Base-by-base conservation (phyloP, 2,329 filamentous ascomycete species). In the Rutstroemia sydowiana region DNA sequence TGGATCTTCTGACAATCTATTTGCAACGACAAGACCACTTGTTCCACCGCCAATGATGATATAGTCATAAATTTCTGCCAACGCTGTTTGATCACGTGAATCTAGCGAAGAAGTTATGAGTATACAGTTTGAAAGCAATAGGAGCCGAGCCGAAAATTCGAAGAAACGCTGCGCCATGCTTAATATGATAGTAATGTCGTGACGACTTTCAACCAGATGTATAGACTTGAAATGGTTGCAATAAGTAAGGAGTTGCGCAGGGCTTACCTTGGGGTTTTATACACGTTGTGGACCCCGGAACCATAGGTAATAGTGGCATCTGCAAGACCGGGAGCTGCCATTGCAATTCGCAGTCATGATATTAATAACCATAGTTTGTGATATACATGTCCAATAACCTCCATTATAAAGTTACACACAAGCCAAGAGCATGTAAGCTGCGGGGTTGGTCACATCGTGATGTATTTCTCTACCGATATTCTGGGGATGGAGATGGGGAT, bases 1-100 rank as follows among this genome's bases (percentile, higher is more conserved):
- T 16, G 62, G 57, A 53, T 71, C 64, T 53, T 71, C 69, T 16
- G 61, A 65, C 14, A 74, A 63, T 2, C 71, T 67, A 34, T 64
- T 62, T 4, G 71, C 72, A 7, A 73, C 59, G 1, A 69, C 64
- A 4, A 49, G 18, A 36, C 37, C 46, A 14, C 36, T 41, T 26
- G 46, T 48, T 21, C 37, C 46, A 32, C 46, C 46, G 16, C 37
- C 46, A 32, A 48, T 28, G 14, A 48, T 48, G 13, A 48, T 42
- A 34, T 41, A 42, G 28, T 48, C 36, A 23, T 48, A 48, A 39
- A 55, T 48, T 3, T 39, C n/a, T 30, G 32, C 32, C n/a, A 47
- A 47, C 7, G 14, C 23, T 20, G 45, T n/a, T 26, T 39, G 11
- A 39, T 39, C 34, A 18, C 9, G 21, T 4, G 31, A 16, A 47